These are phyloP conservation scores for Scutellaria minor DNA, from an alignment of 257 asterid species.

Conservation along the genomic window DNA sequence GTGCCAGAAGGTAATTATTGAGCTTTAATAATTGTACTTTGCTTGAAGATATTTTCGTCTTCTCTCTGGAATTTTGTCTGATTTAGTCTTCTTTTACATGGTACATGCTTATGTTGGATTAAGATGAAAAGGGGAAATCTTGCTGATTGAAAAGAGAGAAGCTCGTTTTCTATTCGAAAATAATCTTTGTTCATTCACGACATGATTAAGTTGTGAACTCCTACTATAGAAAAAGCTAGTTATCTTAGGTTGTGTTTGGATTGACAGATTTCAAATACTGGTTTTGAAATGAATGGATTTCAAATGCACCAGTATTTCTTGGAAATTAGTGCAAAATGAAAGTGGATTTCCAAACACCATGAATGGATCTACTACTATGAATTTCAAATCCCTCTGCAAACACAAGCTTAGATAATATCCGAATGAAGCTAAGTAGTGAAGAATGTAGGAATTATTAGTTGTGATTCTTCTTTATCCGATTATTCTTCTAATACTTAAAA, in stretches of 20 bases:
- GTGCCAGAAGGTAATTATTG: conserved; percentile 80
- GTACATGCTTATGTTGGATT: neutral
- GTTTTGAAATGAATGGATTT: too few species aligned
- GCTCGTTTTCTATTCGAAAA: too few species aligned
- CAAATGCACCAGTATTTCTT: too few species aligned
- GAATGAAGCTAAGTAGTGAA: neutral
- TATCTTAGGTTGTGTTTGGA: too few species aligned
- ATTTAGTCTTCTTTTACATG: neutral
- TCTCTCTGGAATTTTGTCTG: neutral
- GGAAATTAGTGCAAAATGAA: too few species aligned
- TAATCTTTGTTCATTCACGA: too few species aligned
- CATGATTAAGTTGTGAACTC: too few species aligned
- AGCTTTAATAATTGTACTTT: neutral
- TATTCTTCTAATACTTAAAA: neutral
- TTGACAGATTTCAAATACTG: too few species aligned
- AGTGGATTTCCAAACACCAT: too few species aligned
- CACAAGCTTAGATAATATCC: neutral
- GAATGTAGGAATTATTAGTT: neutral
- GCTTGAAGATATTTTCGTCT: neutral
- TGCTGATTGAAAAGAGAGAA: neutral
- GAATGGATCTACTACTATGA: too few species aligned
- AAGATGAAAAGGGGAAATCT: neutral
- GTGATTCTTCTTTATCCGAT: neutral
- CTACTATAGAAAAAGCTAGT: too few species aligned
- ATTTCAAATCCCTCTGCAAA: too few species aligned